A percentile compares a stretch with the other conserved stretches of the same genome.
phyloP scores from a whole-genome alignment of 1,284 basidiomycete genomes.

The Irpex sp. region DNA sequence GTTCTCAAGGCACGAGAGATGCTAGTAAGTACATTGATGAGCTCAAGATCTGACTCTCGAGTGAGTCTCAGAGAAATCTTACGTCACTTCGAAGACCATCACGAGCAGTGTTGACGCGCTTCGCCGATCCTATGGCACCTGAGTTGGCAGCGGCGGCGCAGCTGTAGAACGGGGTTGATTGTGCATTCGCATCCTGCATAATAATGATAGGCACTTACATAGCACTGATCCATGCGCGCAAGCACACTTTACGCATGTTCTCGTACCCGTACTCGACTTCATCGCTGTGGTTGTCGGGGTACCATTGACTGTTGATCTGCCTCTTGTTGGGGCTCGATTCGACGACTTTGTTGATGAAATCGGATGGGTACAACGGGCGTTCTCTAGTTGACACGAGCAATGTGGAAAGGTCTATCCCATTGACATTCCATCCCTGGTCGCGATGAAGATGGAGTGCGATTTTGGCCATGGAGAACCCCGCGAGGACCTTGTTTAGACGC shows the following conservation, averaged over 20 bases:
- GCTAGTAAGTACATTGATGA: neutral
- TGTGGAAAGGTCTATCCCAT: conserved; percentile 6
- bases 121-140: neutral
- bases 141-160: neutral
- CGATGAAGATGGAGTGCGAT: conserved; percentile 5
- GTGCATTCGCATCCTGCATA: neutral
- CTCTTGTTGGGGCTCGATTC: neutral
- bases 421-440: neutral
- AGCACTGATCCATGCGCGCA: conserved; percentile 9
- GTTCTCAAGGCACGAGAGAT: neutral
- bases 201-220: neutral
- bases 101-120: neutral
- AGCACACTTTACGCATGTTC: neutral
- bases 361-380: neutral
- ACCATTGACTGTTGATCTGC: conserved; percentile 3
- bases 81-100: neutral
- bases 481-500: neutral
- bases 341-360: conserved; percentile 1
- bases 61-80: neutral
- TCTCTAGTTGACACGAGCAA: neutral
- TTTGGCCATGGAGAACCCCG: conserved; percentile 7
- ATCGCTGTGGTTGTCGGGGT: neutral
- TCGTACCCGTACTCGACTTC: neutral
- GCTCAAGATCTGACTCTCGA: neutral
- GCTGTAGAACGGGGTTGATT: neutral